phyloP scores from a whole-genome alignment of 2,329 filamentous ascomycete species.

The Colletotrichum truncatum region DNA sequence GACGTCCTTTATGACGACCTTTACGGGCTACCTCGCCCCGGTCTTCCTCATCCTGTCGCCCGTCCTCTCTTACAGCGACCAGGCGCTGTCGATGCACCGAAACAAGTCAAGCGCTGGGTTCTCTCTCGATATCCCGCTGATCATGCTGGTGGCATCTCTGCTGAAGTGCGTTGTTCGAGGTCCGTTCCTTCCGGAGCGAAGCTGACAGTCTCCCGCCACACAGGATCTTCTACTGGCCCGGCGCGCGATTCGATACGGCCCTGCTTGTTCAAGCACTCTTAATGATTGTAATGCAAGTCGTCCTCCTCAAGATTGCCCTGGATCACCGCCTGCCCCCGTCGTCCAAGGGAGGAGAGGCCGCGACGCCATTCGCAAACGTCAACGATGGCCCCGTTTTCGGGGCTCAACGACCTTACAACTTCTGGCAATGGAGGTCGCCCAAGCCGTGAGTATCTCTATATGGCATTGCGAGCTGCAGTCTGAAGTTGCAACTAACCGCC shows the following conservation, averaged over 20 bases:
- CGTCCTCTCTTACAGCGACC: constrained; percentile 72
- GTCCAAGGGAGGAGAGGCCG: constrained; percentile 67
- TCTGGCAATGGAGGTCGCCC: constrained; percentile 83
- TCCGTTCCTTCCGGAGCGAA: neutral
- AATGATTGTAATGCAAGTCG: constrained; percentile 71
- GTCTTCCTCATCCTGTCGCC: constrained; percentile 72
- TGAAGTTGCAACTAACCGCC: neutral
- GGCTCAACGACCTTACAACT: constrained; percentile 73
- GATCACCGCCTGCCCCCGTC: constrained; percentile 71
- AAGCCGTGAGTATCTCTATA: constrained; percentile 69
- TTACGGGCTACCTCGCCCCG: constrained; percentile 68
- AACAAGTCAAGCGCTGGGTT: constrained; percentile 73
- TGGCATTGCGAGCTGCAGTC: neutral
- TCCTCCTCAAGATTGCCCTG: constrained; percentile 74
- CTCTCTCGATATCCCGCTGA: constrained; percentile 76
- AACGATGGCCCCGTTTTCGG: constrained; percentile 46
- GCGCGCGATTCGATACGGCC: constrained; percentile 70
- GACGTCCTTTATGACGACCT: constrained; percentile 44
- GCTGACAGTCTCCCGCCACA: constrained; percentile 10
- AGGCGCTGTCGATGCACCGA: constrained; percentile 71
- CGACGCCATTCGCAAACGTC: constrained; percentile 69
- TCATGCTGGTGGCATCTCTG: constrained; percentile 76
- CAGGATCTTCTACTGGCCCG: constrained; percentile 77
- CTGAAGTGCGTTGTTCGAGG: constrained; percentile 58
- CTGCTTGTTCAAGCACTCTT: constrained; percentile 72